Evolutionary conservation across 768 basidiomycete species (phyloP), one percentile per base, ranked within the genome.

Genomic region (Clavulina sp.): DNA sequence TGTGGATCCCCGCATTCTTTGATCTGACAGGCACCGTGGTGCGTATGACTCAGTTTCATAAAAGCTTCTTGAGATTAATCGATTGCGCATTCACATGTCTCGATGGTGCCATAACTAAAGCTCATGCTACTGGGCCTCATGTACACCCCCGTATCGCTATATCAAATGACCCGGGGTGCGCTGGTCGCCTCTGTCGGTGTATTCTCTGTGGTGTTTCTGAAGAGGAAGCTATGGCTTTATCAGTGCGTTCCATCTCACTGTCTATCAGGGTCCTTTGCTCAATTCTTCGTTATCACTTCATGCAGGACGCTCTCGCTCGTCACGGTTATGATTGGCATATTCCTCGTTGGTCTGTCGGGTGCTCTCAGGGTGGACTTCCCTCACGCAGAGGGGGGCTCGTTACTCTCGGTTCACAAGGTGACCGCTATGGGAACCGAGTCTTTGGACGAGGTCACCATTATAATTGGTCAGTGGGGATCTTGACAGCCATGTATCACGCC

Each of bases 101-200:
- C 32, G 52, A 46, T 47, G 51, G 50, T 49, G 1, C 13, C 43
- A 13, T 9, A 52, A 55, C 36, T 52, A 53, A 62, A 72, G 68
- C 68, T 95, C 57, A 96, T 97, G 95, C 95, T 95, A 62, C 72
- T 93, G 57, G 95, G 95, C 51, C 74, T 99, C 43, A 74, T 99
- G 33, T 88, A 92, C 65, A 92, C 91, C 1, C 93, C 93, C 28
- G 95, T 99, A 50, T 91, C 86, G 38, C 87, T 96, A 59, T 97
- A 87, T 70, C 93, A 60, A 54, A 61, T 61, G 60, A 64, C 64
- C 6, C 59, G 68, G 47, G 91, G 92, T 48, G 83, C 88, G 40
- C 78, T 95, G 52, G 88, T 95, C 46, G 74, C 93, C 50, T 97
- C 91, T 66, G 93, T 97, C 54, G 93, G 89, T 43, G 61, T 85